Evolutionary conservation across 2,329 filamentous ascomycete species (phyloP).

Genomic region (Malbranchea zuffiana): DNA sequence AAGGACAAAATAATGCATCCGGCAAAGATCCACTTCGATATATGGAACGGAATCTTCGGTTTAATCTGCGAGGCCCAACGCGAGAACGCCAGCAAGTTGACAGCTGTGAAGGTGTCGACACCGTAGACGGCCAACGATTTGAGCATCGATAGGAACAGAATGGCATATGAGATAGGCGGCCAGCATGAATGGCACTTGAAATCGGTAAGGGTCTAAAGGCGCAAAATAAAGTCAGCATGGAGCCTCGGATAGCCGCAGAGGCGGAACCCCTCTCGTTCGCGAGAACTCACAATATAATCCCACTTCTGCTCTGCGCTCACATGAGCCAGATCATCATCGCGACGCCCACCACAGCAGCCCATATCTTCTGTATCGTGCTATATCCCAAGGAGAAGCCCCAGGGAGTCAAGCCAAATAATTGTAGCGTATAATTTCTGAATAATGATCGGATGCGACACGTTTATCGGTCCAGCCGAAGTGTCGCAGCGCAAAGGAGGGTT

Average conservation of each 20-base stretch:
- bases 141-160: conserved; percentile 69
- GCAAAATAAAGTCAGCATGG: conserved; percentile 9
- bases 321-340: conserved; percentile 46
- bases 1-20: conserved; percentile 86
- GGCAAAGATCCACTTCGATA: conserved; percentile 92
- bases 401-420: no score
- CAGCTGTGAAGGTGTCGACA: conserved; percentile 84
- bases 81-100: conserved; percentile 82
- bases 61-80: conserved; percentile 77
- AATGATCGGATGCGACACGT: no score
- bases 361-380: no score
- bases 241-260: background rate
- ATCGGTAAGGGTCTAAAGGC: conserved; percentile 48
- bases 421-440: no score
- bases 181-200: conserved; percentile 76
- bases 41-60: conserved; percentile 61
- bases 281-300: conserved; percentile 69
- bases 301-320: conserved; percentile 80
- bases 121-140: conserved; percentile 75
- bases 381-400: no score
- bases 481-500: no score
- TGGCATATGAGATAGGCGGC: conserved; percentile 67
- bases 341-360: conserved; percentile 52
- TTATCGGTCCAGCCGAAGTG: no score
- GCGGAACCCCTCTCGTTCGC: no score